These are phyloP conservation scores for Pyricularia sp. DNA, from an alignment of 2,329 filamentous ascomycete species.

Conservation along the genomic window DNA sequence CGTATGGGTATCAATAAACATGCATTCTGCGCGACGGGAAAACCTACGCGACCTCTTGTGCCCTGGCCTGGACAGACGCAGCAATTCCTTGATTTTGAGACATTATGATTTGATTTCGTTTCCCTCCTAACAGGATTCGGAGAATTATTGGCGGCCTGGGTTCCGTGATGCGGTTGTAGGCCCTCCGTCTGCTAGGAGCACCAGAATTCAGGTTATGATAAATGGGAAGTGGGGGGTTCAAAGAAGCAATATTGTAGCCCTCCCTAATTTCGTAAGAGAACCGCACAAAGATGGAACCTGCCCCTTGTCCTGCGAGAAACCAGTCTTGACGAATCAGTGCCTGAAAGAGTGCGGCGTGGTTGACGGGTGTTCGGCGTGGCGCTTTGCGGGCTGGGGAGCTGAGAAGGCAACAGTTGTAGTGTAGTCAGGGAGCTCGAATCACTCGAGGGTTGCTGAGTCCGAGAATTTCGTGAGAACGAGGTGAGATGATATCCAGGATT, in stretches of 20 bases:
- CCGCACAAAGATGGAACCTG: neutral
- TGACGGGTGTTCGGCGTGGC: neutral
- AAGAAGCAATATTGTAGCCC: neutral
- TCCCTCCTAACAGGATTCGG: neutral
- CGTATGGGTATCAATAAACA: neutral
- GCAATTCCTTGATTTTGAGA: constrained; percentile 1
- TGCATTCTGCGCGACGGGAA: neutral
- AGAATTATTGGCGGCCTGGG: neutral
- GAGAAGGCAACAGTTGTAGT: neutral
- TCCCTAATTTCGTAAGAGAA: neutral
- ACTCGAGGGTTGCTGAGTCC: neutral
- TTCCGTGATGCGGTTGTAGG: neutral
- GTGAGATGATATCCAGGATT: neutral
- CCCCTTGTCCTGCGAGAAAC: neutral
- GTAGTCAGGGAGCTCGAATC: neutral
- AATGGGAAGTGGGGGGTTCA: neutral
- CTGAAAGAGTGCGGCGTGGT: neutral
- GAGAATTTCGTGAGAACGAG: neutral
- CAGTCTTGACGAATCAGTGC: neutral
- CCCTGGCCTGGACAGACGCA: neutral
- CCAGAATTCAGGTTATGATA: neutral
- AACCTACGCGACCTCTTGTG: constrained; percentile 3
- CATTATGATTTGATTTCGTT: neutral
- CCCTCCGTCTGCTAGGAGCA: neutral
- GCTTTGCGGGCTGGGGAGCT: neutral